phyloP scores from a whole-genome alignment of 805 yeast genomes.

The Wickerhamomyces rabaulensis region DNA sequence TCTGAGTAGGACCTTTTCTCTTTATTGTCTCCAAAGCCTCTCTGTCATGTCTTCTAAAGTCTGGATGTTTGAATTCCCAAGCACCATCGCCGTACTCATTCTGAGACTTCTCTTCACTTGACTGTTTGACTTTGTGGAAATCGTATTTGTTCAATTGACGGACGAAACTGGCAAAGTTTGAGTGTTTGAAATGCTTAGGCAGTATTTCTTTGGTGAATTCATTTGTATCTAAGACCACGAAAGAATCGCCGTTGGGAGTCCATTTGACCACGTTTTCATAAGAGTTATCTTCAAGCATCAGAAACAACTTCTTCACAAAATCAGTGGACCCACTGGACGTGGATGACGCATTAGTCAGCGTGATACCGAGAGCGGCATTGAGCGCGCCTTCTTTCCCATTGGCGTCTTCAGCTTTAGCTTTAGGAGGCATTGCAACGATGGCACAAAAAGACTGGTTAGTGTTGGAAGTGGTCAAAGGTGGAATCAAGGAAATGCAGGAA shows the following conservation, averaged over 20 bases:
- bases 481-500: too few species aligned
- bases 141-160: slow-evolving; percentile 95
- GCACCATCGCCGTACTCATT: slow-evolving; percentile 67
- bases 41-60: slow-evolving; percentile 68
- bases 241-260: slow-evolving; percentile 81
- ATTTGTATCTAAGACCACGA: slow-evolving; percentile 84
- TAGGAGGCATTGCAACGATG: slow-evolving; percentile 13
- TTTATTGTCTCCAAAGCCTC: slow-evolving; percentile 84
- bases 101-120: slow-evolving; percentile 53
- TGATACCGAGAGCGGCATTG: slow-evolving; percentile 17
- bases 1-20: slow-evolving; percentile 65
- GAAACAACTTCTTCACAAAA: slow-evolving; percentile 72
- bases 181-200: slow-evolving; percentile 91
- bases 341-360: slow-evolving; percentile 20
- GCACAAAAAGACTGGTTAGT: too few species aligned
- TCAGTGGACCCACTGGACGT: slow-evolving; percentile 54
- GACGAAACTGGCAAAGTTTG: slow-evolving; percentile 91
- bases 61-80: slow-evolving; percentile 96
- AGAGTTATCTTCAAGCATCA: slow-evolving; percentile 80
- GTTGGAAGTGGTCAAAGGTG: not conserved
- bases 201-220: slow-evolving; percentile 84
- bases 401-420: slow-evolving; percentile 8
- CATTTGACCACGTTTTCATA: slow-evolving; percentile 76
- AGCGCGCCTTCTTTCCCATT: slow-evolving; percentile 2
- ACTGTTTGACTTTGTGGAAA: slow-evolving; percentile 87